Evolutionary conservation across 345 rosid genomes (phyloP), one percentile per base, ranked within the genome.

Genomic region (Eutrema heterophyllum): DNA sequence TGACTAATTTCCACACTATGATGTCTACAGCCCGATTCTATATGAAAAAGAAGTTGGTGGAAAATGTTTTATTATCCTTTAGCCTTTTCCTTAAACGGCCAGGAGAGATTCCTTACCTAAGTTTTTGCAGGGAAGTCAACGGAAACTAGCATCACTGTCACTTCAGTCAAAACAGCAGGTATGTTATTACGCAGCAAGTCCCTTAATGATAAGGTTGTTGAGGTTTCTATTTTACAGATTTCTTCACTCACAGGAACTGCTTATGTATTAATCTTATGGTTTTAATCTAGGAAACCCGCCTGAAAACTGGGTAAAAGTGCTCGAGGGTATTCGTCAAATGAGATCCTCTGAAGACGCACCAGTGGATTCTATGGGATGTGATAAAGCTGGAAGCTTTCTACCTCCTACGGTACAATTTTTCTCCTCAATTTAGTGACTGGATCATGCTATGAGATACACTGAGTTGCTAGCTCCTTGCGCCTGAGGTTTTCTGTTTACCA

Each of bases 291-390:
- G 79, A 21, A 33, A 44, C 60, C 5, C 76, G 12, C 82, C 79
- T 74, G 75, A 69, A 10, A 64, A 74, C 62, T 79, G 79, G 82
- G 57, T 63, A 2, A 1, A 69, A 70, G 79, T 74, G 57, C 72
- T 74, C 2, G 72, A 70, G 32, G 79, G 79, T 51, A 79, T 79
- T 63, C 76, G 82, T 32, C 36, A 79, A 56, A 79, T 79, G 79
- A 74, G 82, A 74, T 63, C 76, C 57, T 79, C 76, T 64, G 79
- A 53, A 70, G 82, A 79, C 3, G 82, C 82, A 50, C 82, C 76
- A n/a, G 82, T 79, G 56, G 82, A 79, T 66, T 68, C 82, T 12
- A 73, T 74, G 82, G 82, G 82, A 14, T 74, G 82, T 65, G 79
- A 79, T 70, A 79, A 79, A 65, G 82, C 79, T 8, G 82, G 82